Evolutionary conservation across 1,284 basidiomycete genomes (phyloP).

Genomic region (Cutaneotrichosporon mucoides): DNA sequence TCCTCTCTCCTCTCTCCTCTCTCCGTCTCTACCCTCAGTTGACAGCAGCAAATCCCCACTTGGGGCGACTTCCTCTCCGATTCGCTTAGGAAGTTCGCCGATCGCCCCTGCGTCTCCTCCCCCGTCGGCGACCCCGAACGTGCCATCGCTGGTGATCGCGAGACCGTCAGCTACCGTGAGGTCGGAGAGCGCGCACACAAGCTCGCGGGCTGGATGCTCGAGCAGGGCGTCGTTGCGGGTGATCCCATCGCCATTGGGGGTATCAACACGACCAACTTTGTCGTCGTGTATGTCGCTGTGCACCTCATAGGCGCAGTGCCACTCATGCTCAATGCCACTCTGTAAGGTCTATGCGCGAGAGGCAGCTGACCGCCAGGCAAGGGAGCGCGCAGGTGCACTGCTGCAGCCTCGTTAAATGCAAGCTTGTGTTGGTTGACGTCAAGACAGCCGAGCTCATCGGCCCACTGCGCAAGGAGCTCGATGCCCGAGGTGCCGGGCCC

Average conservation of each 20-base stretch:
- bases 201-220: conserved; percentile 32
- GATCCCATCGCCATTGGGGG: conserved; percentile 38
- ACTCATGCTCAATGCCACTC: conserved; percentile 28
- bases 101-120: neutral
- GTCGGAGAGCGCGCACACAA: conserved; percentile 22
- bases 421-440: conserved; percentile 32
- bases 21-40: too few species aligned
- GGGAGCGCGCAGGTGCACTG: conserved; percentile 27
- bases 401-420: conserved; percentile 25
- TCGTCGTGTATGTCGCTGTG: conserved; percentile 32
- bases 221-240: conserved; percentile 27
- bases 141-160: conserved; percentile 8
- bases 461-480: conserved; percentile 6
- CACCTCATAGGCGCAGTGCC: conserved; percentile 37
- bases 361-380: neutral
- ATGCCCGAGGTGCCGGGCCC: neutral
- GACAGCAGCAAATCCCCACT: neutral
- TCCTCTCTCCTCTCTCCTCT: too few species aligned
- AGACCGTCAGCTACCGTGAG: conserved; percentile 27
- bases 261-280: conserved; percentile 35
- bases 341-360: neutral
- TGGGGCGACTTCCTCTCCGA: neutral
- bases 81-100: neutral
- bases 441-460: conserved; percentile 27
- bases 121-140: neutral